Base-by-base conservation (phyloP, 805 yeast species). In the Debaryomyces prosopidis region DNA sequence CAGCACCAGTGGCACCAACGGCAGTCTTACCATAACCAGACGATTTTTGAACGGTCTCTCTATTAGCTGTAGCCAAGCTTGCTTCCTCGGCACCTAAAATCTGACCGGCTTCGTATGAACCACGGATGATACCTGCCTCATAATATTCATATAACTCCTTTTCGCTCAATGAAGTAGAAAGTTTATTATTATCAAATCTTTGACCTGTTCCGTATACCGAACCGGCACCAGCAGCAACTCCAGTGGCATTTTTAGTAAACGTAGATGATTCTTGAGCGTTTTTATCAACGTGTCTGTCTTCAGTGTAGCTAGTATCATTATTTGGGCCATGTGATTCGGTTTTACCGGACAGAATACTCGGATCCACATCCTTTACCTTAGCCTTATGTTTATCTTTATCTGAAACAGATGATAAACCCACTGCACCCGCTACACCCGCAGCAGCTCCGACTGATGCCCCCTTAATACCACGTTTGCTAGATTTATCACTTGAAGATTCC, bases 81-180 rank as follows among this genome's bases (percentile, higher is more conserved):
- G 33, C 10, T 28, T 18, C 40, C 36, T 44, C 26, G 7, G 28
- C 12, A 30, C 15, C 43, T 43, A 2, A 17, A 32, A 18, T 43
- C 31, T 43, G 46, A 9, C 60, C 60, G 3, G 52, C 53, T 31
- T 55, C 62, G 42, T 52, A 49, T 17, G 55, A 40, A 7, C 48
- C 58, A 23, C 43, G 45, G 10, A 40, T 26, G 12, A 50, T 50
- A 18, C 60, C 62, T 11, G 53, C 53, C 16, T 19, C 42, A 44
- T 57, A 55, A 15, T 36, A 43, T 9, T 48, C 53, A 7, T 31
- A 15, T 17, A 16, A 14, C 15, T 45, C 46, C 7, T 36, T 20
- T 17, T 39, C 30, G 14, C 43, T 31, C 14, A 43, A 33, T 16
- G 34, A 27, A 7, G 26, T 33, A 5, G 18, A 37, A 18, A 16